Conservation (phyloP, 768 basidiomycete genomes). For the Lactifluus volemus region DNA sequence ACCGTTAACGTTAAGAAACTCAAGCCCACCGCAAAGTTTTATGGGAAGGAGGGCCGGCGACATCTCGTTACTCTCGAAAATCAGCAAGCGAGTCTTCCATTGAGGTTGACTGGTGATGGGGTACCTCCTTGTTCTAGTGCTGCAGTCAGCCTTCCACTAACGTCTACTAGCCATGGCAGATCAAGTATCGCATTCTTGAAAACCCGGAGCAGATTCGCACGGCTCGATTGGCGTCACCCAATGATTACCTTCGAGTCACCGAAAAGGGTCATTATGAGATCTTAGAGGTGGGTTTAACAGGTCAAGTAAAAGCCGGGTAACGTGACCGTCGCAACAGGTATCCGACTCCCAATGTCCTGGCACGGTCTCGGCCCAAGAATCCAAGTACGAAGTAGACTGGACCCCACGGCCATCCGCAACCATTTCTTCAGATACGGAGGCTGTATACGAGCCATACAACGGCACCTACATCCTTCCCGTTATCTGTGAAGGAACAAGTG, state of each 20-base stretch:
- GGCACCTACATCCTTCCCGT: slow-evolving; percentile 66
- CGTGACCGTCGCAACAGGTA: slow-evolving; percentile 40
- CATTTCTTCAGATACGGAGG: slow-evolving; percentile 50
- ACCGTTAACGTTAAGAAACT: slow-evolving; percentile 83
- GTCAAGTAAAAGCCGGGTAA: background rate
- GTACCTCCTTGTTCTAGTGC: slow-evolving; percentile 36
- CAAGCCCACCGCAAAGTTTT: slow-evolving; percentile 84
- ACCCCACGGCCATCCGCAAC: slow-evolving; percentile 69
- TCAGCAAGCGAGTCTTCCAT: slow-evolving; percentile 61
- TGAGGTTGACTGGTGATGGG: slow-evolving; percentile 85
- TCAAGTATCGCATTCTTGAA: slow-evolving; percentile 59
- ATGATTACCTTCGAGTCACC: slow-evolving; percentile 65
- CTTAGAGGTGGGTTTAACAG: slow-evolving; percentile 35
- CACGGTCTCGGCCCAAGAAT: slow-evolving; percentile 46
- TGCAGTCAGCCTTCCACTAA: background rate
- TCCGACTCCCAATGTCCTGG: slow-evolving; percentile 83
- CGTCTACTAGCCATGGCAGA: slow-evolving; percentile 67
- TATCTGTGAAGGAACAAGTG: slow-evolving; percentile 75
- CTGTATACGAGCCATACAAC: slow-evolving; percentile 53
- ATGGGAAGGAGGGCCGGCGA: slow-evolving; percentile 51
- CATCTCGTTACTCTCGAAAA: slow-evolving; percentile 63
- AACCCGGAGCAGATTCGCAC: slow-evolving; percentile 33
- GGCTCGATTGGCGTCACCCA: slow-evolving; percentile 46
- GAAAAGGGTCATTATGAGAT: slow-evolving; percentile 73
- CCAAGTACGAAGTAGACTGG: slow-evolving; percentile 67